Percentiles rank a stretch among this genome's conserved stretches.
Conservation (phyloP, 805 yeast species). For the Crinitomyces ghanaensis region DNA sequence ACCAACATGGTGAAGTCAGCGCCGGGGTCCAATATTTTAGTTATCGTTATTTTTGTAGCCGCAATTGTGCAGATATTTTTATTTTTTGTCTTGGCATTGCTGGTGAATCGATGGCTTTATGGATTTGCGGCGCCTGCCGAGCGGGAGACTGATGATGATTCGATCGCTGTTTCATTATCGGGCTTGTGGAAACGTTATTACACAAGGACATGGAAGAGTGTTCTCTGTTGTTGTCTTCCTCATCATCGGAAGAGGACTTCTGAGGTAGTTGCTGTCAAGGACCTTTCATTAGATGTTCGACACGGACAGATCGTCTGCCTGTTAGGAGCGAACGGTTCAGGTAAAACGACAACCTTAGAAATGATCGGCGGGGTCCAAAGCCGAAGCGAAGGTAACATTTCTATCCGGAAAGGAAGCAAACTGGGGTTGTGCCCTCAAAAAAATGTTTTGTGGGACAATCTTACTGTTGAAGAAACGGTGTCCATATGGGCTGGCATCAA, state of each 20-base stretch:
- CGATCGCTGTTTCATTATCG: no score
- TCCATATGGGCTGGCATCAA: conserved; percentile 26
- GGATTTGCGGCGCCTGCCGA: conserved; percentile 16
- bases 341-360: conserved; percentile 29
- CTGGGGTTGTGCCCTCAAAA: conserved; percentile 28
- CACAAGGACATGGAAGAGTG: no score
- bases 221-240: no score
- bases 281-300: conserved; percentile 19
- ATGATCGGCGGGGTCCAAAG: conserved; percentile 27
- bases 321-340: conserved; percentile 29
- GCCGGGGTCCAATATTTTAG: conserved; percentile 18
- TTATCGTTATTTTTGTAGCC: conserved; percentile 22
- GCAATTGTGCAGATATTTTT: conserved; percentile 24
- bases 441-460: conserved; percentile 27
- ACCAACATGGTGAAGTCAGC: conserved; percentile 19
- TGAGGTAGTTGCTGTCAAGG: conserved; percentile 22
- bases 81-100: conserved; percentile 19
- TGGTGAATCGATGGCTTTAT: conserved; percentile 19
- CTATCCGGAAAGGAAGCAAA: conserved; percentile 16
- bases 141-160: no score
- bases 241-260: no score
- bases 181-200: no score
- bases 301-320: conserved; percentile 26
- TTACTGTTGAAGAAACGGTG: conserved; percentile 26
- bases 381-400: conserved; percentile 20